Percentiles rank a stretch among this genome's conserved stretches.
These are phyloP conservation scores for Peronospora destructor DNA, from an alignment of 352 stramenopile genomes.

Conservation along the genomic window DNA sequence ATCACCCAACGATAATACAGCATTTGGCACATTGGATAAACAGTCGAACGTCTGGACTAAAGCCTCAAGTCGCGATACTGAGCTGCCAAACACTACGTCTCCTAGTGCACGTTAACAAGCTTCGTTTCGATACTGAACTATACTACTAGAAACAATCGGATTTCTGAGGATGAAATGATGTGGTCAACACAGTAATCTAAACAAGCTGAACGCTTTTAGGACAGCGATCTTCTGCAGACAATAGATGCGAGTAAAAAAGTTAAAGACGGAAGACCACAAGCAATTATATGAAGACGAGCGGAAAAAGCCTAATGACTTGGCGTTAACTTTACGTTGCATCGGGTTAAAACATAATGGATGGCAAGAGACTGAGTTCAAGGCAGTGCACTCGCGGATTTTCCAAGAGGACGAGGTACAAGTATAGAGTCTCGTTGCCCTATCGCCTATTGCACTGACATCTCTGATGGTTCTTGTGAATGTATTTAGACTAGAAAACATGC, in stretches of 20 bases:
- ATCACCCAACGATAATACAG: constrained; percentile 12
- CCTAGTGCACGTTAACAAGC: no score
- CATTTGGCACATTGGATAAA: constrained; percentile 10
- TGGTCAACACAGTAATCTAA: constrained; percentile 11
- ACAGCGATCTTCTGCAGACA: no score
- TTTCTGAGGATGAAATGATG: background rate
- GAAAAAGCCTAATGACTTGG: background rate
- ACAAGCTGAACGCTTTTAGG: no score
- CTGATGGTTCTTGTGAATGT: constrained; percentile 1
- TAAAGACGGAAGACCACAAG: constrained; percentile 55
- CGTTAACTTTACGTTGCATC: constrained; percentile 6
- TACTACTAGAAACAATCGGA: no score
- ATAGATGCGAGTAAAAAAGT: constrained; percentile 47
- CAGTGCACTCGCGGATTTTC: constrained; percentile 42
- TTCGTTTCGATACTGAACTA: background rate
- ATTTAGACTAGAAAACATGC: no score
- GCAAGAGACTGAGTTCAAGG: constrained; percentile 50
- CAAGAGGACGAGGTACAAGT: constrained; percentile 25
- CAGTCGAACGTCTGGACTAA: background rate
- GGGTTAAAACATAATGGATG: background rate
- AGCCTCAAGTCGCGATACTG: constrained; percentile 12
- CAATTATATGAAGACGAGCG: constrained; percentile 37
- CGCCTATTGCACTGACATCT: constrained; percentile 4
- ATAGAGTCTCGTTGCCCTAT: constrained; percentile 2
- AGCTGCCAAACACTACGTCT: constrained; percentile 22